Evolutionary conservation across 2,329 filamentous ascomycete genomes (phyloP).

Genomic region (Aspergillus sp.): DNA sequence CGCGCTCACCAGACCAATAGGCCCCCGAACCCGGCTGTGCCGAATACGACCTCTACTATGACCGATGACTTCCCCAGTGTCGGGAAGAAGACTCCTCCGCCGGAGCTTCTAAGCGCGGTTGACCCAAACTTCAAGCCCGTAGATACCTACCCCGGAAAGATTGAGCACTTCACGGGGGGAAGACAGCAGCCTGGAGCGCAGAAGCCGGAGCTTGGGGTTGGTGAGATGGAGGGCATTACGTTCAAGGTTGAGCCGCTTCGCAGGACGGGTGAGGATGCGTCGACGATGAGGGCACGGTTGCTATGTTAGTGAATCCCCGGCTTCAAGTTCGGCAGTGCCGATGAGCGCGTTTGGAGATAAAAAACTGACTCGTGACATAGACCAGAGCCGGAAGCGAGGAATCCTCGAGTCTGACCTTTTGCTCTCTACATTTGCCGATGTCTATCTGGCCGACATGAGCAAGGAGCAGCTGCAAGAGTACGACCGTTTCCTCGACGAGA

Average conservation of each 20-base stretch:
- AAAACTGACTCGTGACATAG: conserved; percentile 51
- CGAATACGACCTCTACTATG: conserved; percentile 67
- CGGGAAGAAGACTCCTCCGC: conserved; percentile 61
- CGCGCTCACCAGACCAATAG: conserved; percentile 62
- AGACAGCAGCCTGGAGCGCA: conserved; percentile 58
- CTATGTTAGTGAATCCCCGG: conserved; percentile 55
- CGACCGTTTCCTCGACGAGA: conserved; percentile 94
- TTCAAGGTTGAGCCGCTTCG: conserved; percentile 92
- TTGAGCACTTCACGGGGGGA: conserved; percentile 68
- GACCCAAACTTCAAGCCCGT: conserved; percentile 62
- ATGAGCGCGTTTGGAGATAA: too few species aligned
- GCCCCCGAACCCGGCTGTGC: conserved; percentile 64
- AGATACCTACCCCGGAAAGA: conserved; percentile 65
- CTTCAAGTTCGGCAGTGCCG: background rate
- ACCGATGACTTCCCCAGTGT: conserved; percentile 65
- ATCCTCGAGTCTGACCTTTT: conserved; percentile 95
- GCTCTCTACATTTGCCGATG: conserved; percentile 90
- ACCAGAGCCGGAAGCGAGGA: conserved; percentile 95
- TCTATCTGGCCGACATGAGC: conserved; percentile 75
- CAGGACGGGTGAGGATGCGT: conserved; percentile 78
- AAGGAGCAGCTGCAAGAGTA: conserved; percentile 76
- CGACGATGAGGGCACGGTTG: conserved; percentile 87
- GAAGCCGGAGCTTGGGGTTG: conserved; percentile 74
- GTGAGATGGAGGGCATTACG: conserved; percentile 82
- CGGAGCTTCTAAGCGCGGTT: conserved; percentile 63